Percentiles rank a stretch among this genome's conserved stretches.
Evolutionary conservation across 768 basidiomycete genomes (phyloP).

Genomic region (Mycena rebaudengoi): DNA sequence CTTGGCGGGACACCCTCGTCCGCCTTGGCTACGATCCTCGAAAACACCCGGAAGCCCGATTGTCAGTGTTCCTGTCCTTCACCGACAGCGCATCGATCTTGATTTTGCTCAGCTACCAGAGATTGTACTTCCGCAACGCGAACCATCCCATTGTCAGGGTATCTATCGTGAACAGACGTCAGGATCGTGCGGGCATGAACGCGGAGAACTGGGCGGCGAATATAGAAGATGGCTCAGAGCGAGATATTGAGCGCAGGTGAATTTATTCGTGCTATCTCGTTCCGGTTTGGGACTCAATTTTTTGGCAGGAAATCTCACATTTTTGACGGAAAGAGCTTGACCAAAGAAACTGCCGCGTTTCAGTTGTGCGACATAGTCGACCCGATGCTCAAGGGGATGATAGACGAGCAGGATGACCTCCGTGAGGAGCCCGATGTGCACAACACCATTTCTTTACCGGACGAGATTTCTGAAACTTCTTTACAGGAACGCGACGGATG

Average conservation of each 20-base stretch:
- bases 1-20: slow-evolving; percentile 91
- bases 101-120: slow-evolving; percentile 76
- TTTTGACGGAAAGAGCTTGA: slow-evolving; percentile 85
- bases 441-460: neutral
- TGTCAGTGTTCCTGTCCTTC: slow-evolving; percentile 60
- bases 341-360: slow-evolving; percentile 90
- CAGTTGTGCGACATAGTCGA: slow-evolving; percentile 94
- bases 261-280: neutral
- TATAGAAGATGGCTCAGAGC: slow-evolving; percentile 41
- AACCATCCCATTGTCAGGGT: slow-evolving; percentile 83
- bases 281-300: slow-evolving; percentile 2
- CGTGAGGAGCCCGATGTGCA: slow-evolving; percentile 81
- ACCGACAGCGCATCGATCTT: neutral
- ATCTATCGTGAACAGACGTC: slow-evolving; percentile 75
- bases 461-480: neutral
- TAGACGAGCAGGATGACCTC: slow-evolving; percentile 74
- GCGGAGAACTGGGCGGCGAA: slow-evolving; percentile 50
- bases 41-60: slow-evolving; percentile 70
- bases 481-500: slow-evolving; percentile 86
- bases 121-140: slow-evolving; percentile 89
- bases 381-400: slow-evolving; percentile 82
- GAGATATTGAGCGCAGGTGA: slow-evolving; percentile 57
- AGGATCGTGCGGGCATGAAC: slow-evolving; percentile 58
- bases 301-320: slow-evolving; percentile 73
- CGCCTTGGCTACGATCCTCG: slow-evolving; percentile 92